phyloP scores from a whole-genome alignment of 2,329 filamentous ascomycete genomes.

The Exophiala xenobiotica region DNA sequence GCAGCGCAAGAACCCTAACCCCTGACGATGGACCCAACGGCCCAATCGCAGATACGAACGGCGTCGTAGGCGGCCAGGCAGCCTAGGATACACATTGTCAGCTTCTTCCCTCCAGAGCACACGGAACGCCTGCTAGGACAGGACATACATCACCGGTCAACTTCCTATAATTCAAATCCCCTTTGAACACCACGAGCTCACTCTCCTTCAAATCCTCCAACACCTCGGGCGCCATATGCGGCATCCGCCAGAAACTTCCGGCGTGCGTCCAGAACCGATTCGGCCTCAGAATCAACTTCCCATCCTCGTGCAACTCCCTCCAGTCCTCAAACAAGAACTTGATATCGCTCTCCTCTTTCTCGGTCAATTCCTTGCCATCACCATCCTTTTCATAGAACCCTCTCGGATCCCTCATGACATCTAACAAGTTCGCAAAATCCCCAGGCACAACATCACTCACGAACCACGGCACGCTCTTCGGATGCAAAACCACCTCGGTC shows the following conservation, averaged over 20 bases:
- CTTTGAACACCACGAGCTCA: constrained; percentile 93
- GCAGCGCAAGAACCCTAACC: constrained; percentile 78
- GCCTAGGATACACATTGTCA: constrained; percentile 48
- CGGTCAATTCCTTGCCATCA: constrained; percentile 58
- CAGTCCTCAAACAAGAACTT: constrained; percentile 79
- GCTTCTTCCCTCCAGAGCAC: not conserved
- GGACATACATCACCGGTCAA: constrained; percentile 77
- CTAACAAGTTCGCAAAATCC: constrained; percentile 81
- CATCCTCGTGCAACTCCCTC: constrained; percentile 76
- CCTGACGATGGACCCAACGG: constrained; percentile 76
- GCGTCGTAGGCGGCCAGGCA: constrained; percentile 81
- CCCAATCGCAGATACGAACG: constrained; percentile 80
- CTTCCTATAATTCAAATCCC: constrained; percentile 95
- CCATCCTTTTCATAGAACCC: constrained; percentile 78
- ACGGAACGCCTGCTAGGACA: too few relatives aligned
- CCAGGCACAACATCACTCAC: constrained; percentile 88
- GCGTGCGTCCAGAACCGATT: constrained; percentile 89
- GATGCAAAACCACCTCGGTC: constrained; percentile 82
- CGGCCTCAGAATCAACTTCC: constrained; percentile 76
- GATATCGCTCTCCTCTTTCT: constrained; percentile 63
- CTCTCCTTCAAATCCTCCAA: constrained; percentile 75
- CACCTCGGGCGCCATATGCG: constrained; percentile 64
- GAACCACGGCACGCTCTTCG: constrained; percentile 97
- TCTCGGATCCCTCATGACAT: constrained; percentile 73
- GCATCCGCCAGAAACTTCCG: constrained; percentile 86